Conservation (phyloP, 2,329 filamentous ascomycete genomes). For the Sphaerostilbella broomeana region DNA sequence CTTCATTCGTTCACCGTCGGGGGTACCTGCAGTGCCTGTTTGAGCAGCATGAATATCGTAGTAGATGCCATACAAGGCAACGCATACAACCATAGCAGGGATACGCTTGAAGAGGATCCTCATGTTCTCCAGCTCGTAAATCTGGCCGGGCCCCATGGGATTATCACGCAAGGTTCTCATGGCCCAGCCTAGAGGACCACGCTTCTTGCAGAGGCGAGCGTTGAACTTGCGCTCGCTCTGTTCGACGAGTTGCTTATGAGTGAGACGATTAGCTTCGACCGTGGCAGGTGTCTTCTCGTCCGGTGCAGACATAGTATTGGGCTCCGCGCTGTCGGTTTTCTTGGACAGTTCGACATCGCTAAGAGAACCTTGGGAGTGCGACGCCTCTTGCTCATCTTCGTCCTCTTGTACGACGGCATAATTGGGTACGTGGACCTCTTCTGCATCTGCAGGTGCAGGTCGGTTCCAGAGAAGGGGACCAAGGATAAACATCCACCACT, state of each 20-base stretch:
- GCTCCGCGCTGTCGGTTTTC: slow-evolving; percentile 20
- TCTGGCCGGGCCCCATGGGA: slow-evolving; percentile 62
- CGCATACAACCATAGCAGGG: slow-evolving; percentile 59
- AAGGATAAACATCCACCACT: slow-evolving; percentile 54
- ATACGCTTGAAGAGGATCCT: slow-evolving; percentile 56
- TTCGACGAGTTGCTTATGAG: slow-evolving; percentile 56
- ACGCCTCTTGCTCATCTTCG: slow-evolving; percentile 37
- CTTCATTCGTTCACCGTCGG: slow-evolving; percentile 24
- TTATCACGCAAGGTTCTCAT: slow-evolving; percentile 72
- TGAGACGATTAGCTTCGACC: slow-evolving; percentile 42
- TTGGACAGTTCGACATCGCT: slow-evolving; percentile 22
- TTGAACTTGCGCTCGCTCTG: slow-evolving; percentile 53
- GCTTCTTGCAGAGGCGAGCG: slow-evolving; percentile 54
- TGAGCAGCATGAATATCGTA: slow-evolving; percentile 64
- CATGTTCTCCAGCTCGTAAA: slow-evolving; percentile 71
- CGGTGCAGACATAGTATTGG: background rate
- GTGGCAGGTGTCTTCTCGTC: slow-evolving; percentile 38
- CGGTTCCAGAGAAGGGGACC: slow-evolving; percentile 62
- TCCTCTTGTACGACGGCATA: slow-evolving; percentile 70
- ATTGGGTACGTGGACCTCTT: slow-evolving; percentile 58
- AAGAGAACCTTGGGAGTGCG: slow-evolving; percentile 24
- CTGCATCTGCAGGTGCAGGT: slow-evolving; percentile 44
- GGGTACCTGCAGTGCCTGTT: slow-evolving; percentile 17
- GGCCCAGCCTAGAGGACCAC: slow-evolving; percentile 72
- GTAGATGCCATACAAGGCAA: slow-evolving; percentile 64